These are phyloP conservation scores for Inga laurina DNA, from an alignment of 306 rosid species.

Conservation along the genomic window DNA sequence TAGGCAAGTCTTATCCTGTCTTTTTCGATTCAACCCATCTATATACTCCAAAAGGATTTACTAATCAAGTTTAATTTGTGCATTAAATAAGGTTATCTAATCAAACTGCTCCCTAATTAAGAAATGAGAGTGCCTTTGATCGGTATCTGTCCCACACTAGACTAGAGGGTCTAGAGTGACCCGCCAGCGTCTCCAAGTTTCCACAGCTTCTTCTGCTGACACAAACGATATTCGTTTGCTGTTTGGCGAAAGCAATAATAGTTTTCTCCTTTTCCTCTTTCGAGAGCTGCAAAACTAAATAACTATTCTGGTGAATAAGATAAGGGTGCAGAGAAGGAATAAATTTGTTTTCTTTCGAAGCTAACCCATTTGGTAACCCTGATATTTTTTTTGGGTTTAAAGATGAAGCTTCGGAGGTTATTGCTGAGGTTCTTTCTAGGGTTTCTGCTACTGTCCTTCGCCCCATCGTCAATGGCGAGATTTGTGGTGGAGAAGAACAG, in stretches of 20 bases:
- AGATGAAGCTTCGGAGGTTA: conserved; percentile 66
- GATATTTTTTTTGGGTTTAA: conserved; percentile 11
- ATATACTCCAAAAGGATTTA: too few relatives aligned
- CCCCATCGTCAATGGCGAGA: conserved; percentile 59
- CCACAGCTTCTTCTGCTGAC: background rate
- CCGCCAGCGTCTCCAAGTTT: conserved; percentile 25
- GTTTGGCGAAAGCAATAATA: background rate
- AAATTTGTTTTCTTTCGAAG: conserved; percentile 28
- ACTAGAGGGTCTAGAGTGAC: background rate
- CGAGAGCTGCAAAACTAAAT: background rate
- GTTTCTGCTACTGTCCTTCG: conserved; percentile 58
- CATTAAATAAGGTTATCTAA: background rate
- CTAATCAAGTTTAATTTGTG: background rate
- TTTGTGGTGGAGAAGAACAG: conserved; percentile 98
- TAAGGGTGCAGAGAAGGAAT: background rate
- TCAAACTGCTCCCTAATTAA: background rate
- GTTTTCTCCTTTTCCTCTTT: background rate
- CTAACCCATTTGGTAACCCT: conserved; percentile 30
- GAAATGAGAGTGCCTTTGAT: background rate
- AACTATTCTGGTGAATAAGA: background rate
- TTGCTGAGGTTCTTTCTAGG: conserved; percentile 56
- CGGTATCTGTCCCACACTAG: background rate
- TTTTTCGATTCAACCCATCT: background rate
- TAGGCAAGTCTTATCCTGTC: background rate
- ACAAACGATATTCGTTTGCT: background rate